Base-by-base conservation (phyloP, 1,284 basidiomycete genomes). In the Neolentinus lepideus region DNA sequence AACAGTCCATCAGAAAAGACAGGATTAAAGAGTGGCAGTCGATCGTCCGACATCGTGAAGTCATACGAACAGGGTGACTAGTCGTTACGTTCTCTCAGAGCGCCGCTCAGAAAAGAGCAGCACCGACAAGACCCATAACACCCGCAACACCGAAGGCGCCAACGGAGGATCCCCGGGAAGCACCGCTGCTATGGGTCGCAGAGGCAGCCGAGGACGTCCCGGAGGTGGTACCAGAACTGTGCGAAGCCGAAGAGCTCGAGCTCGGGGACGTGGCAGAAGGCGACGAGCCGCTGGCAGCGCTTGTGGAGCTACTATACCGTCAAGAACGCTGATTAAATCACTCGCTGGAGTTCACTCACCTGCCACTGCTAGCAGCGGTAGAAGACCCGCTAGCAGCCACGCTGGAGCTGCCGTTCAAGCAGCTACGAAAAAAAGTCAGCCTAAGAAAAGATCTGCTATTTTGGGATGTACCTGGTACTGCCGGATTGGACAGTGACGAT, bases 401-500 rank as follows among this genome's bases (percentile, higher is more conserved):
- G 47, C 47, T 29, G 47, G 27, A 25, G 47, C 47, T 50, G 47
- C 38, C 38, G 38, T 43, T 52, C 29, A 52, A 36, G 33, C 51
- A 52, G 51, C 51, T 52, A 29, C 4, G 12, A 25, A n/a, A n/a
- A n/a, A 9, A n/a, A 6, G 48, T 51, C 48, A 25, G 48, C 48
- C 4, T 25, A 72, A 75, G 48, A 62, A 59, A 45, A 29, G 21
- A 24, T 8, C 46, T 52, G 14, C 26, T 29, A 55, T 35, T 1
- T 48, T 2, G 38, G 51, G n/a, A 56, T 67, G 33, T 59, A 77
- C 78, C 68, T 71, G 21, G 65, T 65, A 14, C 69, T 58, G 38
- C 81, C 75, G 3, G 65, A n/a, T 57, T 71, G 65, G 56, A 90
- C 69, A 1, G 74, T 80, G 53, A 85, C 71, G 1, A 73, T 68